Evolutionary conservation across 2,329 filamentous ascomycete species (phyloP), one percentile per base, ranked within the genome.

Genomic region (Fusarium pseudocircinatum): DNA sequence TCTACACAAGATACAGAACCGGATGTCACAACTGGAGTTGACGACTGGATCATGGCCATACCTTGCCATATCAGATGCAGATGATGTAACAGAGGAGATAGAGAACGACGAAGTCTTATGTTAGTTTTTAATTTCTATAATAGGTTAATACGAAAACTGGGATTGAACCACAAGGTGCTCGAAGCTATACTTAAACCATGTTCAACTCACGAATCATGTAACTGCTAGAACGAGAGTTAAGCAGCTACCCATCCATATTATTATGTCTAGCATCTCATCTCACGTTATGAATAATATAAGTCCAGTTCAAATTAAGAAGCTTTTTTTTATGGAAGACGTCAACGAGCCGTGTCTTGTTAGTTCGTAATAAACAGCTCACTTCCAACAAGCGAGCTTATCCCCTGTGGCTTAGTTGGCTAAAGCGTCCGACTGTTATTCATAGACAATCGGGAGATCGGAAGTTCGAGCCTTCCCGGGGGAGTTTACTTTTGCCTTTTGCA

Each of bases 391-490:
- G 26, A 67, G 49, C 53, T 30, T 34, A n/a, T 74, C 72, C 72
- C 72, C 72, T 75, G 72, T 74, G 72, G 72, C 72, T 74, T 74
- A 74, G 72, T 74, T 74, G 72, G 72, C 72, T 75, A 74, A 74
- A 74, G 72, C 72, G 72, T 74, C 72, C 72, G 72, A 74, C 72
- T 74, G 72, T 74, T 74, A 74, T 74, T 70, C 18, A 60, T 65
- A 68, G 74, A 75, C 74, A 76, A 78, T 78, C 76, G 75, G 73
- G 75, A 78, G 76, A 77, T 78, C 76, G 74, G 72, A 76, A 78
- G 74, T 77, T 78, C 76, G 76, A 78, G 69, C 76, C 76, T 78
- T 78, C 70, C 75, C 75, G 74, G 75, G 75, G 75, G 75, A 77
- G 70, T 58, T 53, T 10, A 12, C 12, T 69, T 69, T 63, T 69